Evolutionary conservation across 2,329 filamentous ascomycete genomes (phyloP), one percentile per base, ranked within the genome.

Genomic region (Escovopsis sp.): DNA sequence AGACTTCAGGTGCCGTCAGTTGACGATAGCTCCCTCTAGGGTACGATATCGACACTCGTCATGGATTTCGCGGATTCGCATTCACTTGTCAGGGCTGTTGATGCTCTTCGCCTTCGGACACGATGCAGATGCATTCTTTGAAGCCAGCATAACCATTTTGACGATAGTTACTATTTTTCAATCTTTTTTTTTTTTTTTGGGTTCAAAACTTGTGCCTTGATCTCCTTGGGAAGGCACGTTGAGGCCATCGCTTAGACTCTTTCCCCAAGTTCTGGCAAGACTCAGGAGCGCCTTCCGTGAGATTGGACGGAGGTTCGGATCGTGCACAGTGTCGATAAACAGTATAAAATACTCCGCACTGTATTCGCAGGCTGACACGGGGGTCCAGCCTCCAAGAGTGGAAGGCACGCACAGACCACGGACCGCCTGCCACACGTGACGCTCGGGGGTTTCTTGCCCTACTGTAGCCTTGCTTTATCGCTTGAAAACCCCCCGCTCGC

Each of bases 361-460:
- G 38, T 6, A 39, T 32, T 37, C 38, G 9, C n/a, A 30, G 8
- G 2, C 16, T 25, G 37, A 33, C 30, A 12, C 16, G 29, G 16
- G n/a, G 27, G n/a, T 20, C 20, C 3, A 20, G 20, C 20, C 20
- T 5, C 20, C n/a, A n/a, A 5, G 20, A 20, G 20, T 20, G 20
- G 20, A 20, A 20, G 20, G 33, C 37, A 14, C 27, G 12, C 24
- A 42, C 29, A 24, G 40, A 12, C 15, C 32, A 25, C 8, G 27
- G 27, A 29, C 11, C 27, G 34, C 6, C 20, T 20, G 7, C 14
- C 5, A 44, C 60, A 62, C 59, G 60, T 62, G 59, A 53, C 39
- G 25, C 35, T 39, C 46, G 49, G 53, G 59, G 59, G 59, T 50
- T 62, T 52, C 51, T 48, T 60, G 57, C 59, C 59, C 59, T 62